Evolutionary conservation across 257 asterid species (phyloP).

Genomic region (Sherardia arvensis): DNA sequence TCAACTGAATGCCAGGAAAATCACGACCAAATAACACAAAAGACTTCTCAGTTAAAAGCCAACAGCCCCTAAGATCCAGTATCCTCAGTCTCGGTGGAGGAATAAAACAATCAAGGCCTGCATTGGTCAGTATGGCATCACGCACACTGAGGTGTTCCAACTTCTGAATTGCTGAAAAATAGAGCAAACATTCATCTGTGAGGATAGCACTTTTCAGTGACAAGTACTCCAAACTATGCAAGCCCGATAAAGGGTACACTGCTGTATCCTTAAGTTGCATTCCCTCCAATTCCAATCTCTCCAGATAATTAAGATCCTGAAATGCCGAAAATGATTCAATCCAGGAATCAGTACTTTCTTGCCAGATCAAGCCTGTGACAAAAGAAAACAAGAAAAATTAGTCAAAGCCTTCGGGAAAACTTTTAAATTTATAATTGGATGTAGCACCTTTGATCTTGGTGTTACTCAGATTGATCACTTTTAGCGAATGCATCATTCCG

Average conservation of each 20-base stretch:
- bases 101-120: conserved; percentile 41
- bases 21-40: conserved; percentile 39
- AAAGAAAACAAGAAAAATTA: neutral
- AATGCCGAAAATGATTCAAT: conserved; percentile 46
- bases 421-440: neutral
- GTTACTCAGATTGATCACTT: conserved; percentile 45
- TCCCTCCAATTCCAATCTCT: conserved; percentile 62
- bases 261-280: conserved; percentile 42
- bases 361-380: conserved; percentile 38
- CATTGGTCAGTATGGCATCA: conserved; percentile 53
- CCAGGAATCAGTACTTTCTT: conserved; percentile 18
- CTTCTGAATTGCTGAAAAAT: conserved; percentile 28
- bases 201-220: conserved; percentile 47
- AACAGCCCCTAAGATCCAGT: conserved; percentile 81
- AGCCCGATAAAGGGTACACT: conserved; percentile 38
- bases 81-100: conserved; percentile 52
- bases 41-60: conserved; percentile 64
- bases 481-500: conserved; percentile 64
- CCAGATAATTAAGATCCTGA: conserved; percentile 41
- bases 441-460: conserved; percentile 64
- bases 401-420: neutral
- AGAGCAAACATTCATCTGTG: conserved; percentile 49
- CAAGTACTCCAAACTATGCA: conserved; percentile 43
- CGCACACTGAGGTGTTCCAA: conserved; percentile 46
- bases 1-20: conserved; percentile 51